Evolutionary conservation across 768 basidiomycete genomes (phyloP).

Genomic region (Hygrocybe punicea): DNA sequence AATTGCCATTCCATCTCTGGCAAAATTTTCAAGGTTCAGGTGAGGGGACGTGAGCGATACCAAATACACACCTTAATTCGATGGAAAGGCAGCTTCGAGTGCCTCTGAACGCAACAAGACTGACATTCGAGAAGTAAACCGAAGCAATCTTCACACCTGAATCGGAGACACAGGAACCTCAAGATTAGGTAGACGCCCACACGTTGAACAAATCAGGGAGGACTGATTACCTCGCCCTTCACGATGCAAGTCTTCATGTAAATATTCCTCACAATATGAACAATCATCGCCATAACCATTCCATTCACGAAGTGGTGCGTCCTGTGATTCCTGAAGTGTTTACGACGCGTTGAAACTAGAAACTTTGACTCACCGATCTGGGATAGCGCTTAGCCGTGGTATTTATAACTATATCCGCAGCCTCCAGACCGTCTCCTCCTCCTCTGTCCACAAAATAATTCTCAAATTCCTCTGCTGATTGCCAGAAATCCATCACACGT

Average conservation of each 20-base stretch:
- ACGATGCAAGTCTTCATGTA: conserved; percentile 3
- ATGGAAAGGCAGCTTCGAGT: conserved; percentile 8
- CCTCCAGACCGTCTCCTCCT: not conserved
- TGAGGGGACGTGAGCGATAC: not conserved
- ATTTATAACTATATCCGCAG: not conserved
- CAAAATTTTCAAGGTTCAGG: not conserved
- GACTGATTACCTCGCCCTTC: conserved; percentile 3
- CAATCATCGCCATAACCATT: not conserved
- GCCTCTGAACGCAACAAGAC: conserved; percentile 5
- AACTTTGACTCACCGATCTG: not conserved
- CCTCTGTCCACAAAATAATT: not conserved
- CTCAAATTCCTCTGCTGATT: not conserved
- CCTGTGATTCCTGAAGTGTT: not conserved
- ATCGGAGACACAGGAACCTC: not conserved
- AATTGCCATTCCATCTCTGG: conserved; percentile 8
- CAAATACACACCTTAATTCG: conserved; percentile 1
- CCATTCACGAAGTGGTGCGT: conserved; percentile 3
- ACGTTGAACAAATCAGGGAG: not conserved
- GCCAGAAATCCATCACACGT: not conserved
- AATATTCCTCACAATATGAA: conserved; percentile 1
- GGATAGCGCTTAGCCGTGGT: conserved; percentile 1
- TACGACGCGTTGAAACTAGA: too few relatives aligned
- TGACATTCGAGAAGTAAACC: conserved; percentile 5
- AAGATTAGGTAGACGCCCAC: not conserved
- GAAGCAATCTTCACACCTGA: conserved; percentile 8